Base-by-base conservation (phyloP, 2,329 filamentous ascomycete genomes). In the Ophiostoma sp. region DNA sequence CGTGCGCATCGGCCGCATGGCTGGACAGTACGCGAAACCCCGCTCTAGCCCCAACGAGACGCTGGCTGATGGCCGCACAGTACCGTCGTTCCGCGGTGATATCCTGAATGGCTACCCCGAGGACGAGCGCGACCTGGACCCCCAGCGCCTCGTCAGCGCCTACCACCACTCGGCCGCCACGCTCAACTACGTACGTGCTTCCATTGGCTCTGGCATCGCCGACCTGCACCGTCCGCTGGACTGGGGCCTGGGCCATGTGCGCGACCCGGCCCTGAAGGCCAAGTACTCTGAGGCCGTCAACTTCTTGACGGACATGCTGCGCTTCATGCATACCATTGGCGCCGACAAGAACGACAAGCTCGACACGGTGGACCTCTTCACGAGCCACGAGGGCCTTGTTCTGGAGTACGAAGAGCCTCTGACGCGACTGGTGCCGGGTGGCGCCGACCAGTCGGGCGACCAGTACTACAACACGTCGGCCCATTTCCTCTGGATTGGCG, bases 401-500 rank as follows among this genome's bases (percentile, higher is more conserved):
- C 86, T 99, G 8, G 93, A 97, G 77, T 99, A 99, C 78, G 95
- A 99, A 77, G 88, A 97, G 78, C 86, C 87, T 66, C 82, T 99
- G 60, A 97, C 94, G 1, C 85, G 95, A 9, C 27, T 66, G 65
- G 16, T 63, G 49, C 44, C 64, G 3, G 87, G 89, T 6, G 47
- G 47, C 41, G 7, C 4, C 42, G 60, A 11, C 58, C 27, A 9
- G 18, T 9, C 18, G 40, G 65, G 9, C 58, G 60, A 12, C 64
- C 40, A n/a, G 4, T 96, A 91, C 84, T 98, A 96, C 81, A 90
- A 97, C 79, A 98, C 94, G 0, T 96, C 92, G 4, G 92, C 92
- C 0, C 95, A 99, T 77, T 98, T 99, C 81, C 85, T 99, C 77
- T 99, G 95, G 95, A 96, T 99, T 74, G 95, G 95, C 67, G 95